Evolutionary conservation across 352 stramenopile genomes (phyloP), one percentile per base, ranked within the genome.

Genomic region (Halophytophthora batemanensis): DNA sequence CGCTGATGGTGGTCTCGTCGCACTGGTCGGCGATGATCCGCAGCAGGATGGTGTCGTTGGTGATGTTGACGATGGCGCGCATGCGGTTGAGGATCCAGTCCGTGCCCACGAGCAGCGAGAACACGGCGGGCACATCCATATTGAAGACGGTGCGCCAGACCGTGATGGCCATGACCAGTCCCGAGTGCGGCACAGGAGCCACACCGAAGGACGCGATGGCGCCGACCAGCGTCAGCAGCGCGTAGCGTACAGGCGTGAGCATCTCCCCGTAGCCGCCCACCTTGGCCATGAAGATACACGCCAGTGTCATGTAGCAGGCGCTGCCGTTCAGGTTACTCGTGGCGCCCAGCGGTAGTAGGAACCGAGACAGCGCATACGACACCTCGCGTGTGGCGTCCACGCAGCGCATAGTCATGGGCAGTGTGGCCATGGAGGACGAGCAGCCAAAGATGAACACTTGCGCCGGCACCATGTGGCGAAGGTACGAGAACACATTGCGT

Each of bases 361-460:
- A 87, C 14, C 77, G 74, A 15, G 76, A 68, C 1, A 91, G 58
- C 6, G 77, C 61, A 23, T 66, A 66, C 35, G 81, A 87, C 21
- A 91, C 78, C 37, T 87, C 69, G 6, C 71, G 64, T 11, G 81
- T 80, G 7, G 72, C 58, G 48, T 87, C 79, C 40, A 90, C 77
- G 39, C 79, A 90, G 2, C 79, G 79, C 66, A 90, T 70, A 18
- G 79, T 90, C 61, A 90, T 78, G 11, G 82, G 82, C 25, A 92
- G 64, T 45, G 78, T 92, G 22, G 78, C 82, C 29, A 90, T 84
- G 17, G 82, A 92, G 6, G 82, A 92, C 46, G 77, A 83, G 56
- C 75, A 92, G 29, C 78, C 77, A 40, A 90, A 78, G 43, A 85
- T 83, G 53, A 92, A 92, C 4, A 86, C 61, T 51, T 90, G 77